phyloP scores from a whole-genome alignment of 192 early-diverging fungal species.

The Entomortierella chlamydospora region DNA sequence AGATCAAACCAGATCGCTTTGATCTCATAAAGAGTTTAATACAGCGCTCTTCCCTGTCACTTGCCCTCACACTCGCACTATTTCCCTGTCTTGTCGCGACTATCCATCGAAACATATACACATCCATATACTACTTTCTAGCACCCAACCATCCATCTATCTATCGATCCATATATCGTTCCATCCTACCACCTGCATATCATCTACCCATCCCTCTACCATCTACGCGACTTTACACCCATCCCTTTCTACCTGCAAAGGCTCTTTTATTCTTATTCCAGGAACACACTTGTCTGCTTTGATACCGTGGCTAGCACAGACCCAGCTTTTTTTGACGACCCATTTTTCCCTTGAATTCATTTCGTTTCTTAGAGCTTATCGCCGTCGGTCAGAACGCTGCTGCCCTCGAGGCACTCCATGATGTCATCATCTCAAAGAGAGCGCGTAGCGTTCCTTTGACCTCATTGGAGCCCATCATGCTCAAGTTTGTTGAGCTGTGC shows the following conservation, averaged over 20 bases:
- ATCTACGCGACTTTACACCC: not conserved
- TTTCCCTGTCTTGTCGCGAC: not conserved
- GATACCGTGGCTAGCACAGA: too few species aligned
- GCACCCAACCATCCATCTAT: slow-evolving; percentile 23
- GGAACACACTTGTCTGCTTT: too few species aligned
- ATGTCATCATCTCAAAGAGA: slow-evolving; percentile 92
- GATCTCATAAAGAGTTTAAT: not conserved
- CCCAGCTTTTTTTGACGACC: too few species aligned
- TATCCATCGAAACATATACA: slow-evolving; percentile 3
- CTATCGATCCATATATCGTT: slow-evolving; percentile 4
- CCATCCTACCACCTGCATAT: not conserved
- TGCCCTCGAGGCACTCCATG: slow-evolving; percentile 90
- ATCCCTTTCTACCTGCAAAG: not conserved
- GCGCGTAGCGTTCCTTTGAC: slow-evolving; percentile 83
- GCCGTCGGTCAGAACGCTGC: slow-evolving; percentile 86
- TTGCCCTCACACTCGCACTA: not conserved
- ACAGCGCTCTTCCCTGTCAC: too few species aligned
- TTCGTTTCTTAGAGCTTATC: slow-evolving; percentile 82
- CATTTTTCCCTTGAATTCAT: too few species aligned
- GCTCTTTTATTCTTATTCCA: not conserved
- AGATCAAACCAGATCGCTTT: too few species aligned
- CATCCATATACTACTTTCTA: not conserved
- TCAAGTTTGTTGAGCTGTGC: slow-evolving; percentile 92
- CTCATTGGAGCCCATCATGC: slow-evolving; percentile 92
- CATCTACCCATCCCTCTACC: not conserved